A percentile compares a stretch with the other conserved stretches of the same genome.
phyloP scores from a whole-genome alignment of 176 grass and related monocot species.

The Carex parvula region DNA sequence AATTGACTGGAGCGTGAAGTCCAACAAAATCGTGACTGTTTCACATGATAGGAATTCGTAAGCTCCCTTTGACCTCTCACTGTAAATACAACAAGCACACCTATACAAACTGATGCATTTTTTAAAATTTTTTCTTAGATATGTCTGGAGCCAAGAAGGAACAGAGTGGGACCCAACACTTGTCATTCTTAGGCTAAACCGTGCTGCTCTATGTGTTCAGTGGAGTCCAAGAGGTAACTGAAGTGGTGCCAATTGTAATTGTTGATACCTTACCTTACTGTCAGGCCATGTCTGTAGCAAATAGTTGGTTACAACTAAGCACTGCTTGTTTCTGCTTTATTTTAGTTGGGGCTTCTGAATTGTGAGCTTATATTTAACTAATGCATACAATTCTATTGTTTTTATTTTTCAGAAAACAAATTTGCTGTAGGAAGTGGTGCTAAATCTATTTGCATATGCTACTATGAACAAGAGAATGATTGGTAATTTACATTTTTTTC shows the following conservation, averaged over 20 bases:
- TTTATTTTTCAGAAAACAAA: constrained; percentile 81
- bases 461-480: constrained; percentile 94
- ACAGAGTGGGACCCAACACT: constrained; percentile 92
- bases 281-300: background rate
- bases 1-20: constrained; percentile 83
- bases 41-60: constrained; percentile 99
- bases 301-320: background rate
- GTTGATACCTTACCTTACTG: background rate
- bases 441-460: constrained; percentile 94
- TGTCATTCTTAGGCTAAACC: constrained; percentile 96
- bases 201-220: constrained; percentile 93
- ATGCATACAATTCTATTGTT: background rate
- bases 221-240: constrained; percentile 85
- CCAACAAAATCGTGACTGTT: constrained; percentile 96
- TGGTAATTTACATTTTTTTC: constrained; percentile 48
- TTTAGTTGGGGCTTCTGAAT: background rate
- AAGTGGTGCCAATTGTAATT: background rate
- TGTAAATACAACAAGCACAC: background rate
- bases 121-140: constrained; percentile 39
- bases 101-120: background rate
- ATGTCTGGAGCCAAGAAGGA: constrained; percentile 97
- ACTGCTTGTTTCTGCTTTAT: background rate
- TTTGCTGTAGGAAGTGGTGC: constrained; percentile 99
- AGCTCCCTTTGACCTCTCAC: constrained; percentile 14
- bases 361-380: constrained; percentile 9